These are phyloP conservation scores for Basipetospora chlamydospora DNA, from an alignment of 2,329 filamentous ascomycete genomes.

Conservation along the genomic window DNA sequence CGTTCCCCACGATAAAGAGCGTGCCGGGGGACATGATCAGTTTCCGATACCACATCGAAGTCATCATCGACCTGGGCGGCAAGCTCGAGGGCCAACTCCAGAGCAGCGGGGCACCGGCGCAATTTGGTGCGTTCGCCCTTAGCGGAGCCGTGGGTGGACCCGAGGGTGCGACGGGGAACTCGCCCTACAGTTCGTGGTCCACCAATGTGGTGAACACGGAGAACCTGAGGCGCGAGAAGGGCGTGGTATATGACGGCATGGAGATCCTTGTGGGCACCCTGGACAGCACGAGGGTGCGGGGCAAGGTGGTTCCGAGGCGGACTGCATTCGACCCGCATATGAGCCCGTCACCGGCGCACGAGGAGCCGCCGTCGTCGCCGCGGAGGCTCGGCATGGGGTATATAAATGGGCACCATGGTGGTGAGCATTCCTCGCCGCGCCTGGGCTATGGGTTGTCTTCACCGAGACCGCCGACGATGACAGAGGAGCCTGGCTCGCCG, in stretches of 20 bases:
- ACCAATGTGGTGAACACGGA: slow-evolving; percentile 73
- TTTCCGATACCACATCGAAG: slow-evolving; percentile 88
- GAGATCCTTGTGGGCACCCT: slow-evolving; percentile 77
- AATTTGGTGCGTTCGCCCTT: slow-evolving; percentile 19
- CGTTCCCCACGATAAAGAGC: slow-evolving; percentile 79
- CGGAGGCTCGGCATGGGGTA: slow-evolving; percentile 2
- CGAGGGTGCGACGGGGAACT: slow-evolving; percentile 23
- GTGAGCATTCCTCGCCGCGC: slow-evolving; percentile 1
- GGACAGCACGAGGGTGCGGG: slow-evolving; percentile 42
- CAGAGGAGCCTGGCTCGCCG: too few relatives aligned
- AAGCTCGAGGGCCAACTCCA: slow-evolving; percentile 64
- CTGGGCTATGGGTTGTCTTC: too few relatives aligned
- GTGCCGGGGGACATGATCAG: slow-evolving; percentile 90
- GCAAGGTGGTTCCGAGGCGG: slow-evolving; percentile 2
- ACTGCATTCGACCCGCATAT: slow-evolving; percentile 7
- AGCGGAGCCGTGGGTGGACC: too few relatives aligned
- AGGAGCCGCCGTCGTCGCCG: slow-evolving; percentile 11
- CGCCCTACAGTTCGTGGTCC: slow-evolving; percentile 37
- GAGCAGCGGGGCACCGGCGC: slow-evolving; percentile 35
- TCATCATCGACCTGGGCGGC: slow-evolving; percentile 82
- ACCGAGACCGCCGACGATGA: too few relatives aligned
- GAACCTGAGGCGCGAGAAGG: slow-evolving; percentile 72
- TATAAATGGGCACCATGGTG: neutral
- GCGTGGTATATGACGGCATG: slow-evolving; percentile 75
- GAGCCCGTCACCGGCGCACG: slow-evolving; percentile 16